Base-by-base conservation (phyloP, 2,329 filamentous ascomycete species). In the Pseudogymnoascus verrucosus region DNA sequence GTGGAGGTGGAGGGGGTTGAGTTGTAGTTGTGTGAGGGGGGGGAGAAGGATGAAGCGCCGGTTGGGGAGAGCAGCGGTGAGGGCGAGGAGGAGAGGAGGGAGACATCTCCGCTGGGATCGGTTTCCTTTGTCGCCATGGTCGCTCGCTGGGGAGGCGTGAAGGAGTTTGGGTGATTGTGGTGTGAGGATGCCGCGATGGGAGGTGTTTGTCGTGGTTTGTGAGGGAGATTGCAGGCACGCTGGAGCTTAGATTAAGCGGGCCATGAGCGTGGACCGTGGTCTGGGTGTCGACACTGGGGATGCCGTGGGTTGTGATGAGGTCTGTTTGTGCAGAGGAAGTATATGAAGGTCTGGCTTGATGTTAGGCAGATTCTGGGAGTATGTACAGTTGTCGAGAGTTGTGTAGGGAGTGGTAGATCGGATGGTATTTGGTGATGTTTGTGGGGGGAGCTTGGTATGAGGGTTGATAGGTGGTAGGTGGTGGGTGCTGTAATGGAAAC, bases 1-100 rank as follows among this genome's bases (percentile, higher is more conserved):
- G 85, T 86, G 12, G 82, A 79, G 14, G 80, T 81, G 1, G 87
- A 92, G 36, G 89, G 63, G 88, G 85, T 40, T 82, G 80, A n/a
- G 82, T 82, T 5, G 89, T 88, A 16, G 82, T 79, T 16, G 80
- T 76, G 70, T 86, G 85, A 39, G 86, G 85, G 61, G 87, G 84
- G n/a, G 88, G 87, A 37, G 88, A 89, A 65, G 79, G 79, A 68
- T 80, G 78, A 70, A 80, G 81, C 60, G 37, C 37, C n/a, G 14
- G 37, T 16, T 1, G 37, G 37, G 37, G 37, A 19, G 37, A 40
- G 37, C 37, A 40, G 47, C 47, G 28, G 47, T 34, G 47, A 40
- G 37, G 37, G 37, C 37, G 37, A 40, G 37, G 37, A 40, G n/a
- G 37, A 40, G 37, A 40, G 37, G 37, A 40, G 37, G n/a, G 37